Base-by-base conservation (phyloP, 106 monocot genomes). In the Chionographis japonica region DNA sequence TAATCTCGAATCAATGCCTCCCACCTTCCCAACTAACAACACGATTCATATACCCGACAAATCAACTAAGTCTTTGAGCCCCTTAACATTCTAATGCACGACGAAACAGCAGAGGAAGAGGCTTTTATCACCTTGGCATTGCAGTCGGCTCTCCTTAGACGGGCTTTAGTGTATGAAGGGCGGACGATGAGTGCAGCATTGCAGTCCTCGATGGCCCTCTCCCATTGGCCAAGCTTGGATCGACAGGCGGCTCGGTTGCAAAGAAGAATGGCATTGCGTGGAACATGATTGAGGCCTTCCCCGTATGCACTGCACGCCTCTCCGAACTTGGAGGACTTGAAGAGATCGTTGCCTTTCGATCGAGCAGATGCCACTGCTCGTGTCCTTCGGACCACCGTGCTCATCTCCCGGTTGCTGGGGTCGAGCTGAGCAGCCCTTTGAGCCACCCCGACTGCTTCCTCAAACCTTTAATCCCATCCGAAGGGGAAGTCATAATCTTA, bases 191-290 rank as follows among this genome's bases (percentile, higher is more conserved):
- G 87, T 2, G 82, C 90, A 17, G 59, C 46, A 52, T 65, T 63
- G 69, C 94, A 94, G 65, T 90, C 94, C 3, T 77, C 80, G 14
- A 90, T 52, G 38, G 87, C 94, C 35, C 80, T 88, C 54, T 94
- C 85, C 50, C 75, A 73, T 15, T 81, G 77, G 1, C 80, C 77
- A 0, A 87, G 84, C 66, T 79, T 90, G 3, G 77, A 68, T 8
- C 52, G 70, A 58, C 83, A 90, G 4, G 90, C 85, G 2, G 94
- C 94, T 50, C 87, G 79, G 61, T 90, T 90, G 85, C 85, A 90
- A 10, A 90, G 78, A 3, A 90, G 76, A 63, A 94, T 76, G 4
- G 94, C 66, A 63, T 94, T 94, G 27, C 60, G 35, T 1, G 90
- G 57, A 7, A 87, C 94, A 42, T 83, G 67, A 1, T 83, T 74